Base-by-base conservation (phyloP, 192 early-diverging fungal genomes). In the Gonapodya prolifera region DNA sequence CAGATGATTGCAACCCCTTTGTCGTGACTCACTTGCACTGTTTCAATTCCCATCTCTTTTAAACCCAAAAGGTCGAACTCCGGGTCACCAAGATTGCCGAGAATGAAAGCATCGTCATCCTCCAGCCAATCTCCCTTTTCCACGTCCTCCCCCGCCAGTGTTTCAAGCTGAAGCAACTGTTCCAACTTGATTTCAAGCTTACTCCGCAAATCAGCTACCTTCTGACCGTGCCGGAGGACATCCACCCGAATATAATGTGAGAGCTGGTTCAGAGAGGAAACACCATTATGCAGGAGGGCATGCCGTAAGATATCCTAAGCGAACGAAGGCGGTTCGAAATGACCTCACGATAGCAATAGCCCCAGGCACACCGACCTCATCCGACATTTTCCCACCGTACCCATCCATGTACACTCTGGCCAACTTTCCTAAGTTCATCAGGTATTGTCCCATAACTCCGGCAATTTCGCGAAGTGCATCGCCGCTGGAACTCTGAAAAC, bases 11-110 rank as follows among this genome's bases (percentile, higher is more conserved):
- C 33, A 35, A 17, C 34, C 35, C 34, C 82, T 79, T 75, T 85
- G 35, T 79, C 74, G 34, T 81, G 87, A 76, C 85, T 88, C 76
- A 61, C 80, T 75, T 35, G 73, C 35, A 88, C 79, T 23, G 83
- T 75, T 70, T 88, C 82, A 23, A 91, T 69, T 33, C 89, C 87
- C 77, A 87, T 80, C 75, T 96, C 94, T 77, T 94, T 91, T 84
- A 95, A 92, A 2, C 93, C 94, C 70, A 97, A 91, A 85, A 96
- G 96, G 84, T 97, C 94, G 28, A 96, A 94, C 69, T 94, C 96
- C 35, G 90, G 81, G 17, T 89, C 89, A 34, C 86, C 87, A 76
- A 90, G 85, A 1, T 77, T 79, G 1, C 92, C 92, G 30, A 88
- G 89, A 76, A 86, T 81, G 81, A 84, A 84, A 61, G 85, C 85